Evolutionary conservation across 257 asterid species (phyloP).

Genomic region (Nicotiana noctiflora): DNA sequence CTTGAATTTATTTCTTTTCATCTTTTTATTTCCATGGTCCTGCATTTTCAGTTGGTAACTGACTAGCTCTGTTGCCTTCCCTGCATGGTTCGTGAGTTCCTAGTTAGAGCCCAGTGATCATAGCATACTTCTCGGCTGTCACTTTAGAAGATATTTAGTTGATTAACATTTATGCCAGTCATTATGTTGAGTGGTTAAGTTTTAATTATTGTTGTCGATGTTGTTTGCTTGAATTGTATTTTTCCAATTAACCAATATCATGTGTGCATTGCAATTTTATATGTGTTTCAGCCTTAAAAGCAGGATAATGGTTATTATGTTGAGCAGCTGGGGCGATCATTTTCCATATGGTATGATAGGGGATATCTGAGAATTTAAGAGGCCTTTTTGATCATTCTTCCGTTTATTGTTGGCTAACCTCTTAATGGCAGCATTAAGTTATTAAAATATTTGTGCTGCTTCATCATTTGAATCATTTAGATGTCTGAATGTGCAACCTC

Average conservation of each 20-base stretch:
- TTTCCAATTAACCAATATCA: constrained; percentile 33
- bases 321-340: constrained; percentile 44
- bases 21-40: background rate
- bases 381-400: constrained; percentile 10
- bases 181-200: background rate
- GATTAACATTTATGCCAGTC: background rate
- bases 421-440: background rate
- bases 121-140: background rate
- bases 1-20: background rate
- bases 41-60: background rate
- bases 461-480: background rate
- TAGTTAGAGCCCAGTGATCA: background rate
- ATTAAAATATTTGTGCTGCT: background rate
- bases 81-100: background rate
- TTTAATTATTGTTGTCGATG: constrained; percentile 5
- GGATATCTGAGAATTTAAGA: constrained; percentile 31
- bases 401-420: background rate
- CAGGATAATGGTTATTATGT: constrained; percentile 48
- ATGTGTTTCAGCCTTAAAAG: constrained; percentile 44
- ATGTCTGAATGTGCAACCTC: too few relatives aligned
- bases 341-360: constrained; percentile 61
- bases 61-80: background rate
- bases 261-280: constrained; percentile 28
- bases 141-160: background rate
- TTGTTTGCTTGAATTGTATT: constrained; percentile 15